Base-by-base conservation (phyloP, 768 basidiomycete species). In the Hebeloma cylindrosporum region DNA sequence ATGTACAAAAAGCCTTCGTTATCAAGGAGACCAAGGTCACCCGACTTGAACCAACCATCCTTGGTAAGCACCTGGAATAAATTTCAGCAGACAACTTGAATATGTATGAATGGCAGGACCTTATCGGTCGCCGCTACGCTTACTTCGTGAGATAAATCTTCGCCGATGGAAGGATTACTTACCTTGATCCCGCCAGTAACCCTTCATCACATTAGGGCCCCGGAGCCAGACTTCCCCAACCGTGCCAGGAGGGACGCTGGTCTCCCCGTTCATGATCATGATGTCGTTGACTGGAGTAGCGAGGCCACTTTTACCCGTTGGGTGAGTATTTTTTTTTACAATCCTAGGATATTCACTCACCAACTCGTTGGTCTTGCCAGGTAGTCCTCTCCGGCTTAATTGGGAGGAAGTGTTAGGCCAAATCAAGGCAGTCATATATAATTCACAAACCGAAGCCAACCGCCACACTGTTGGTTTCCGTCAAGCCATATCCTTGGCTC, bases 131-230 rank as follows among this genome's bases (percentile, higher is more conserved):
- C 75, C 42, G 61, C 74, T 72, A 42, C 8, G 25, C 10, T 31
- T 26, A 32, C 20, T 16, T 42, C 35, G 25, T 29, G 16, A 20
- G 21, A 21, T 43, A 36, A 29, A 45, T 17, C 25, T 17, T 37
- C 23, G 5, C 17, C n/a, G 6, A 36, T 17, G 36, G 28, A 20
- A 36, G 46, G 30, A 20, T 34, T 6, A 31, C 61, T 29, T 48
- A 71, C 75, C 76, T 61, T 70, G 72, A 56, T 84, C 80, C 34
- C 71, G 63, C 78, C 78, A 82, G 56, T 83, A 83, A 8, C 69
- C 68, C 54, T 77, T 75, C 79, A 82, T 82, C 36, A 82, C 67
- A 59, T 81, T 79, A 4, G 79, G 77, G 9, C 82, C 80, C 14
- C 77, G 74, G 45, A 78, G 29, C 75, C 75, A 78, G 26, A 78